Evolutionary conservation across 495 filamentous ascomycete genomes (phyloP).

Genomic region (Saxophila tyrrhenica): DNA sequence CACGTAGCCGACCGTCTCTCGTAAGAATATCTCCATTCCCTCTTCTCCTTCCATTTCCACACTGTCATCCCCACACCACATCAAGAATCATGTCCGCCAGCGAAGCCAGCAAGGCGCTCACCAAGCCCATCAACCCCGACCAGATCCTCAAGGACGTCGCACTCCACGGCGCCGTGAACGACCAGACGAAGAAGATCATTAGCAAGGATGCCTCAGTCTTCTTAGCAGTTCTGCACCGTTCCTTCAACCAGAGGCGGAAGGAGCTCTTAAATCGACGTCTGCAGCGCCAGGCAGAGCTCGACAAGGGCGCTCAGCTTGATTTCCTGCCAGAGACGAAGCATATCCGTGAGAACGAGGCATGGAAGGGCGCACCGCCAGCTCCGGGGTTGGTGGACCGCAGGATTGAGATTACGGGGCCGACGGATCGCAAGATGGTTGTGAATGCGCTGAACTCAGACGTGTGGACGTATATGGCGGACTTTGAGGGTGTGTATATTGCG

Average conservation of each 20-base stretch:
- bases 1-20: not conserved
- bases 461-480: constrained; percentile 99
- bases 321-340: constrained; percentile 94
- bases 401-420: constrained; percentile 98
- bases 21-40: not conserved
- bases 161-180: constrained; percentile 65
- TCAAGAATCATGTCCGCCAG: not conserved
- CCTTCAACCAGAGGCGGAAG: constrained; percentile 87
- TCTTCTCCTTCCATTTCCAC: not conserved
- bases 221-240: constrained; percentile 83
- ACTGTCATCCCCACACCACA: not conserved
- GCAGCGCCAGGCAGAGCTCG: constrained; percentile 84
- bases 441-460: constrained; percentile 96
- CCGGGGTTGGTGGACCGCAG: constrained; percentile 87
- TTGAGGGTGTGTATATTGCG: constrained; percentile 56
- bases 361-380: constrained; percentile 88
- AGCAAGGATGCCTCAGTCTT: constrained; percentile 86
- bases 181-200: constrained; percentile 78
- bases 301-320: constrained; percentile 81
- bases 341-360: constrained; percentile 88
- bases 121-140: constrained; percentile 14
- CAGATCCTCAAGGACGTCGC: constrained; percentile 73
- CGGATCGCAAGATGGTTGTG: constrained; percentile 98
- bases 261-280: constrained; percentile 75
- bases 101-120: not conserved